phyloP scores from a whole-genome alignment of 2,329 filamentous ascomycete species.

The Penicillium frequentans region DNA sequence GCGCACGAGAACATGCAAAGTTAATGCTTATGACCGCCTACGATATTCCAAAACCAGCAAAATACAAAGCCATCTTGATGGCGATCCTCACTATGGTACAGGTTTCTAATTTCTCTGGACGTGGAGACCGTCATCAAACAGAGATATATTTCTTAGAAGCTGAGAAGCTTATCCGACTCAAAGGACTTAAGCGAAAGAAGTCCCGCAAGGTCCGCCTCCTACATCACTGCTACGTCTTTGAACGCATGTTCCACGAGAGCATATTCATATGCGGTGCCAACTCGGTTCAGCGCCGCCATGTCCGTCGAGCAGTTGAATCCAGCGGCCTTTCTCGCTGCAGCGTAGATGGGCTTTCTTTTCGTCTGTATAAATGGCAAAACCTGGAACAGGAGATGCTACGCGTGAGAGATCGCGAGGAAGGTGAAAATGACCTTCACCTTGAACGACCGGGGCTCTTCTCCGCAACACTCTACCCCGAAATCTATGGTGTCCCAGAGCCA shows the following conservation, averaged over 20 bases:
- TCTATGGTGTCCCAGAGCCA: slow-evolving; percentile 48
- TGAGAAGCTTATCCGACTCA: slow-evolving; percentile 45
- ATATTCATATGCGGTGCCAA: slow-evolving; percentile 19
- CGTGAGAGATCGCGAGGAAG: slow-evolving; percentile 39
- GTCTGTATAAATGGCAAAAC: slow-evolving; percentile 29
- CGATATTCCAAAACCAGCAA: slow-evolving; percentile 37
- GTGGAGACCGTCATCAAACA: slow-evolving; percentile 33
- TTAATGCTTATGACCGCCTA: slow-evolving; percentile 36
- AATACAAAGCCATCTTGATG: slow-evolving; percentile 49
- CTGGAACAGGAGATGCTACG: slow-evolving; percentile 33
- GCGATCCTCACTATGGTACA: slow-evolving; percentile 46
- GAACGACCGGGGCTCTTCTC: slow-evolving; percentile 42
- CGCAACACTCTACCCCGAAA: slow-evolving; percentile 46
- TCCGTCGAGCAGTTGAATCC: slow-evolving; percentile 32
- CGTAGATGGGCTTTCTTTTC: slow-evolving; percentile 29
- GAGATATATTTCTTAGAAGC: slow-evolving; percentile 45
- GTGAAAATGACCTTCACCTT: slow-evolving; percentile 48
- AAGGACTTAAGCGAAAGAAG: slow-evolving; percentile 40
- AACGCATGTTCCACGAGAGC: slow-evolving; percentile 50
- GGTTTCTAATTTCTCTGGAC: slow-evolving; percentile 31
- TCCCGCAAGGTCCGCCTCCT: slow-evolving; percentile 46
- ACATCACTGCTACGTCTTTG: slow-evolving; percentile 50
- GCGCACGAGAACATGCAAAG: slow-evolving; percentile 34
- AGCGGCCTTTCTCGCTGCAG: slow-evolving; percentile 21
- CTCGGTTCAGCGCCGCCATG: slow-evolving; percentile 12